These are phyloP conservation scores for Acorus gramineus DNA, from an alignment of 106 monocot species.

Conservation along the genomic window DNA sequence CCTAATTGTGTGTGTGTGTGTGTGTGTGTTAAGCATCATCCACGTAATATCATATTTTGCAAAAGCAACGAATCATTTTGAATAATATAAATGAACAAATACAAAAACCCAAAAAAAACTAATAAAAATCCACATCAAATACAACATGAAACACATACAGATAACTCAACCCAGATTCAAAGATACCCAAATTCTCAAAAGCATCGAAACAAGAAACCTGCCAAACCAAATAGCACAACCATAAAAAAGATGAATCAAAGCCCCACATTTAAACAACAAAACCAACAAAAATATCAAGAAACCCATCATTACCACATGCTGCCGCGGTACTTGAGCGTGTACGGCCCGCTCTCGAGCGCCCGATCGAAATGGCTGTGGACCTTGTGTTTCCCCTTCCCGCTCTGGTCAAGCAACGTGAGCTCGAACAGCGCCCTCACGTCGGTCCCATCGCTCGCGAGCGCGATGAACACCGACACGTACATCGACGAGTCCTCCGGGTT, in stretches of 20 bases:
- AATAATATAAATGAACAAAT: no score
- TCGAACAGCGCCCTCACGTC: slow-evolving; percentile 15
- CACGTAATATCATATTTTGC: no score
- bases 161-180: no score
- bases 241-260: not conserved
- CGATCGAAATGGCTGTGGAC: slow-evolving; percentile 11
- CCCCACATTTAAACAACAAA: not conserved
- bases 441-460: slow-evolving; percentile 11
- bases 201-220: no score
- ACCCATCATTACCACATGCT: slow-evolving; percentile 11
- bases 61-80: no score
- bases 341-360: slow-evolving; percentile 6
- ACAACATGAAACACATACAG: no score
- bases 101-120: no score
- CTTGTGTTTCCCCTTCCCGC: slow-evolving; percentile 7
- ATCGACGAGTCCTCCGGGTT: slow-evolving; percentile 6
- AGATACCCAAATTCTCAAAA: no score
- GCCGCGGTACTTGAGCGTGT: slow-evolving; percentile 11
- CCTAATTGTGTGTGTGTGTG: no score
- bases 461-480: slow-evolving; percentile 10
- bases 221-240: no score
- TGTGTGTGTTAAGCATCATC: no score
- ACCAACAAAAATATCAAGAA: not conserved
- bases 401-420: slow-evolving; percentile 10
- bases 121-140: no score